phyloP scores from a whole-genome alignment of 2,329 filamentous ascomycete species.

The Venturia effusa region DNA sequence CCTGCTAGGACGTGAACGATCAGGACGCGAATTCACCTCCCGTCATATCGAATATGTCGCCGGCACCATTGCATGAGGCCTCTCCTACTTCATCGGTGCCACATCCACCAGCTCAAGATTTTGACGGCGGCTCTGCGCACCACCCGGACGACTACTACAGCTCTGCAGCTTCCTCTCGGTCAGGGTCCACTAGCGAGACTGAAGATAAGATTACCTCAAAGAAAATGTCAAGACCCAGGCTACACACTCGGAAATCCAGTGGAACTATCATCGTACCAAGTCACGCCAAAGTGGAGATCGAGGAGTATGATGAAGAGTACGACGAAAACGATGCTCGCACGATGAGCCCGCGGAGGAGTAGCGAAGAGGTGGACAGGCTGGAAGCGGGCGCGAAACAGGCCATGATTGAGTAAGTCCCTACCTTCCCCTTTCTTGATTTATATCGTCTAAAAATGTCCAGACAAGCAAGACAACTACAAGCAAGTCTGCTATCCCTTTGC shows the following conservation, averaged over 20 bases:
- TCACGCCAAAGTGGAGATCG: conserved; percentile 62
- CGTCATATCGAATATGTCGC: background rate
- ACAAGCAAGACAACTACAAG: conserved; percentile 80
- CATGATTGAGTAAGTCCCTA: conserved; percentile 45
- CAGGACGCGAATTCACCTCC: background rate
- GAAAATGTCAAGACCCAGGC: conserved; percentile 48
- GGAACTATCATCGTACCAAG: conserved; percentile 74
- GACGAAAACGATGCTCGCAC: conserved; percentile 81
- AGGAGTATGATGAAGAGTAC: conserved; percentile 61
- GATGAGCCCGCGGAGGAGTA: conserved; percentile 89
- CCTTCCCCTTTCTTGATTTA: background rate
- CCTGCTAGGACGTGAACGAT: background rate
- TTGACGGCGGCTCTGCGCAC: background rate
- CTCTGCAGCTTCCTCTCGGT: background rate
- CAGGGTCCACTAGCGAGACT: conserved; percentile 9
- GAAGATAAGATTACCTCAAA: conserved; percentile 1
- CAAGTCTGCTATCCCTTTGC: conserved; percentile 78
- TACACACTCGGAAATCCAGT: conserved; percentile 67
- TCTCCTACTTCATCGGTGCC: conserved; percentile 4
- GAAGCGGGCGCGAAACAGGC: conserved; percentile 66
- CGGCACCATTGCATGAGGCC: background rate
- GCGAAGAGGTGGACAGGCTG: conserved; percentile 79
- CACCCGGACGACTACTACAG: background rate
- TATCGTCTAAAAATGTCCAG: conserved; percentile 34
- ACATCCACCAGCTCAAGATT: background rate